These are phyloP conservation scores for Marasmius oreades DNA, from an alignment of 1,284 basidiomycete genomes.

Conservation along the genomic window DNA sequence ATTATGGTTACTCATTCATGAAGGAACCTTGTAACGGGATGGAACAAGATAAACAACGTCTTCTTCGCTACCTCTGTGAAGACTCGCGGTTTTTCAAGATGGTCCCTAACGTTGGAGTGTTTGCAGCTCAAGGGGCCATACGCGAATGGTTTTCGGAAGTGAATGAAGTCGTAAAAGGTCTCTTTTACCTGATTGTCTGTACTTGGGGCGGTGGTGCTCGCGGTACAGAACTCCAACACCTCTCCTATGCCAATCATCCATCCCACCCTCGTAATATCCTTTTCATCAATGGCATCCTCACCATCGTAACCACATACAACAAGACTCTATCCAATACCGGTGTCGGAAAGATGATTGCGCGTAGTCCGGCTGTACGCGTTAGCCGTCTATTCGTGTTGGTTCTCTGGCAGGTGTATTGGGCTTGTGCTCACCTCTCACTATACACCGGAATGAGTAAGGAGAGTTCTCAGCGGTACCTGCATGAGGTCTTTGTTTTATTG, in stretches of 20 bases:
- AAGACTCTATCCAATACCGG: slow-evolving; percentile 11
- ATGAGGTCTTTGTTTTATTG: slow-evolving; percentile 6
- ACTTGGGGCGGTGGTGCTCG: slow-evolving; percentile 14
- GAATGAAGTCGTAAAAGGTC: background rate
- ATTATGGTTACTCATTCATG: slow-evolving; percentile 4
- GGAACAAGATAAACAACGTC: background rate
- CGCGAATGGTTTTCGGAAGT: slow-evolving; percentile 9
- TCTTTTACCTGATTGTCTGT: slow-evolving; percentile 4
- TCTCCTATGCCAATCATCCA: slow-evolving; percentile 7
- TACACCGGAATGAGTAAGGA: slow-evolving; percentile 1
- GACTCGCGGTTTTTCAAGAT: background rate
- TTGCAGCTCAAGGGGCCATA: background rate
- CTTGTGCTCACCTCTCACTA: slow-evolving; percentile 1
- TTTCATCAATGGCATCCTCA: slow-evolving; percentile 14
- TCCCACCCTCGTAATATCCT: slow-evolving; percentile 3
- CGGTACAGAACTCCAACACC: slow-evolving; percentile 12
- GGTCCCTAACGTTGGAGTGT: background rate
- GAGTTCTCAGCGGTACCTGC: slow-evolving; percentile 1
- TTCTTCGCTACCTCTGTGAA: background rate
- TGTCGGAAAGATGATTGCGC: background rate
- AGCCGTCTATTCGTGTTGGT: slow-evolving; percentile 4
- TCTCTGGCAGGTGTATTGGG: background rate
- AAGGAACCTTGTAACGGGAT: slow-evolving; percentile 1
- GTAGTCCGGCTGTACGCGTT: slow-evolving; percentile 2
- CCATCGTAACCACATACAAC: slow-evolving; percentile 10